A percentile compares a stretch with the other conserved stretches of the same genome.
phyloP scores from a whole-genome alignment of 768 basidiomycete species.

The Coprinopsis sp. region DNA sequence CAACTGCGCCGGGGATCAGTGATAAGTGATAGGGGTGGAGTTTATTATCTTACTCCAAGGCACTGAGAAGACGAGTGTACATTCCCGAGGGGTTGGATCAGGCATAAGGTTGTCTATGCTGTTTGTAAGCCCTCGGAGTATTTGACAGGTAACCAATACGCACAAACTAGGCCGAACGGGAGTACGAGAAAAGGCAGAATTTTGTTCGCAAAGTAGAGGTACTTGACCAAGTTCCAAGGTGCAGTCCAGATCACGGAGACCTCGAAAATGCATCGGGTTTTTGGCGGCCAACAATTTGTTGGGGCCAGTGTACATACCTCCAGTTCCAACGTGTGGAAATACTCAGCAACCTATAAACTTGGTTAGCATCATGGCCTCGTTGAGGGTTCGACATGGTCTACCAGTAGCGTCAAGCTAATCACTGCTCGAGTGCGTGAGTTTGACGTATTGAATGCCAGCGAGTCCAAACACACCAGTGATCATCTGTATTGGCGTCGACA shows the following conservation, averaged over 20 bases:
- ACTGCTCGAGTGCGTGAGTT: conserved; percentile 1
- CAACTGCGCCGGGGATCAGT: background rate
- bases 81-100: conserved; percentile 1
- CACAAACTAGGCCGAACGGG: conserved; percentile 5
- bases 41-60: background rate
- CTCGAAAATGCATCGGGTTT: background rate
- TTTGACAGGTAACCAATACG: background rate
- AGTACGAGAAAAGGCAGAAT: conserved; percentile 6
- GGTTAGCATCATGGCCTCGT: too few species aligned
- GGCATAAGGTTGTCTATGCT: conserved; percentile 6
- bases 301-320: conserved; percentile 2
- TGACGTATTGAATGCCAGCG: background rate
- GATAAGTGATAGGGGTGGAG: background rate
- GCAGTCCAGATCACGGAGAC: conserved; percentile 7
- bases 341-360: conserved; percentile 1
- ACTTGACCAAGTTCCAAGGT: conserved; percentile 5
- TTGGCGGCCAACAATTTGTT: background rate
- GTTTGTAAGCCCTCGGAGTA: background rate
- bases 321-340: conserved; percentile 6
- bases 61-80: conserved; percentile 7
- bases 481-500: too few species aligned
- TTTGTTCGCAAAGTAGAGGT: conserved; percentile 5
- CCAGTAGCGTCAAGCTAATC: conserved; percentile 2
- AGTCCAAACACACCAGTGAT: background rate
- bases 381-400: background rate